Percentiles rank a stretch among this genome's conserved stretches.
Conservation (phyloP, 2,329 filamentous ascomycete genomes). For the Neopestalotiopsis rosae region DNA sequence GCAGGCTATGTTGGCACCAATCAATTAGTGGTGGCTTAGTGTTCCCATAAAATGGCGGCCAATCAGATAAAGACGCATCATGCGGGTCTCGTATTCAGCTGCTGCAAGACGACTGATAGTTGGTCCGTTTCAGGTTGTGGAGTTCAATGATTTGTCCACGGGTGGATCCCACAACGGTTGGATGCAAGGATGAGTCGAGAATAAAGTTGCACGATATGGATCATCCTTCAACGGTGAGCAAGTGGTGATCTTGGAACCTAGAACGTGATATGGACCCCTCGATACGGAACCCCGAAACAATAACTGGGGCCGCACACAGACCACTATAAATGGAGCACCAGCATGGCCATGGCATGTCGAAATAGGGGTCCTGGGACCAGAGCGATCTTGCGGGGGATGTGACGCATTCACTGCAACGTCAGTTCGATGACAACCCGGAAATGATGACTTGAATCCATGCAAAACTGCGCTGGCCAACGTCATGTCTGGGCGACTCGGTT, state of each 20-base stretch:
- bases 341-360: neutral
- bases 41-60: neutral
- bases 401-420: neutral
- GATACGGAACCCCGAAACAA: neutral
- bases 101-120: conserved; percentile 2
- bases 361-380: neutral
- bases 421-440: neutral
- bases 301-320: neutral
- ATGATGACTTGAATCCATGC: neutral
- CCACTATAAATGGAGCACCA: neutral
- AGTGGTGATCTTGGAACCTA: neutral
- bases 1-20: neutral
- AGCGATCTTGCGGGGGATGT: neutral
- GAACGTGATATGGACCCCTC: neutral
- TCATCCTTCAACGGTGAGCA: neutral
- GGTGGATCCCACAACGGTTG: neutral
- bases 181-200: neutral
- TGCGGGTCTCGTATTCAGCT: neutral
- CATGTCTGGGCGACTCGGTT: neutral
- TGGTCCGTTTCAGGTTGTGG: conserved; percentile 1
- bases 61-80: neutral
- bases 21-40: neutral
- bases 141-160: neutral
- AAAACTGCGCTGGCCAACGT: neutral
- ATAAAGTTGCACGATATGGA: neutral